These are phyloP conservation scores for Melocanna baccifera DNA, from an alignment of 176 grass and related monocot genomes.

Conservation along the genomic window DNA sequence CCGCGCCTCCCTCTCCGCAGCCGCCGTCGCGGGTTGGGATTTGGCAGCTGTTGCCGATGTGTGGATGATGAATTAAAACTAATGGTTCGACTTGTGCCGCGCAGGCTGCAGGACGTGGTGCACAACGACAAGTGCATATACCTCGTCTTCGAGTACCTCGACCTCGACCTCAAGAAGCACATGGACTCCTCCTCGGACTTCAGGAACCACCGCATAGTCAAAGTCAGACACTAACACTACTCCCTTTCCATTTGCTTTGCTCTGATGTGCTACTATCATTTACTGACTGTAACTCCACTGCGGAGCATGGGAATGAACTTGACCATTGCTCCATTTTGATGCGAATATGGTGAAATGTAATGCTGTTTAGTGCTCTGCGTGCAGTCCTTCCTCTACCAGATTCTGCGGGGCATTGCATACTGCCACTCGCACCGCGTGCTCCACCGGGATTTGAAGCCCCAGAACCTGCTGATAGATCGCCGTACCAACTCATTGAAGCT, in stretches of 20 bases:
- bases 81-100: background rate
- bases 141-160: conserved; percentile 93
- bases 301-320: background rate
- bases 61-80: background rate
- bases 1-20: background rate
- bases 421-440: conserved; percentile 93
- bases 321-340: background rate
- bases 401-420: conserved; percentile 77
- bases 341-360: background rate
- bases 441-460: conserved; percentile 89
- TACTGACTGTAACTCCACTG: background rate
- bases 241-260: background rate
- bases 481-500: conserved; percentile 78
- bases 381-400: conserved; percentile 84
- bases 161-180: conserved; percentile 96
- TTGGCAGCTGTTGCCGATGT: background rate
- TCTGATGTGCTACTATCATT: background rate
- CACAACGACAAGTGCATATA: conserved; percentile 74
- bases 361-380: background rate
- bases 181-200: conserved; percentile 87
- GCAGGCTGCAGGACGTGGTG: conserved; percentile 93
- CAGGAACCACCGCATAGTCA: conserved; percentile 65
- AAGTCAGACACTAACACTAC: conserved; percentile 34
- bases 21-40: background rate
- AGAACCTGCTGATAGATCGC: conserved; percentile 90